Percentiles rank a stretch among this genome's conserved stretches.
Evolutionary conservation across 345 rosid species (phyloP).

Genomic region (Bruguiera sexangula): DNA sequence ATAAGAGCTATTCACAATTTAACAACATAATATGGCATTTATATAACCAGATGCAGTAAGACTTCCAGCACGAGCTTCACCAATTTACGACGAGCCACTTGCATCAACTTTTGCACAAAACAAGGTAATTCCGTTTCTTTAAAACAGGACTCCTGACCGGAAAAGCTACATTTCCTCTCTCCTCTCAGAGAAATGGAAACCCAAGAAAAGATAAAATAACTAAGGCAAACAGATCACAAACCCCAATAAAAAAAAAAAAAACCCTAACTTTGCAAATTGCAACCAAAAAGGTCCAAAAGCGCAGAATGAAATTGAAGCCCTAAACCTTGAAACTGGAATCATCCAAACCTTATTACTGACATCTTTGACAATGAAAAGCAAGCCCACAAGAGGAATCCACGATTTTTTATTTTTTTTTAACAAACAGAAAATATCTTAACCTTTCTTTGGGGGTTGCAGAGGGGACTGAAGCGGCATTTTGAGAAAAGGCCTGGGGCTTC

Average conservation of each 20-base stretch:
- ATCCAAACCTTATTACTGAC: conserved; percentile 6
- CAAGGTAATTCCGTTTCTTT: no score
- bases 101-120: no score
- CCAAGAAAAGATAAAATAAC: no score
- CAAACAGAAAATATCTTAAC: conserved; percentile 23
- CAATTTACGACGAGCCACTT: no score
- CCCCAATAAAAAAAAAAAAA: not conserved
- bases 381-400: not conserved
- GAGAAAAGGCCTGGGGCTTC: conserved; percentile 28
- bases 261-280: conserved; percentile 4
- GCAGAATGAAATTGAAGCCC: conserved; percentile 2
- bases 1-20: no score
- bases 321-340: conserved; percentile 10
- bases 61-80: no score
- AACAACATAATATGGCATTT: no score
- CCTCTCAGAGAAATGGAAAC: no score
- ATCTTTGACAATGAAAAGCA: not conserved
- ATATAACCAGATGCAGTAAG: no score
- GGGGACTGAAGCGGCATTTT: conserved; percentile 23
- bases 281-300: not conserved
- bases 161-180: no score
- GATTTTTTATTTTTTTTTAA: no score
- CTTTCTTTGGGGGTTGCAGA: conserved; percentile 59
- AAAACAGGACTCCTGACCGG: no score
- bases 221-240: not conserved